Percentiles rank a stretch among this genome's conserved stretches.
Evolutionary conservation across 1,284 basidiomycete genomes (phyloP).

Genomic region (Termitomyces sp.): DNA sequence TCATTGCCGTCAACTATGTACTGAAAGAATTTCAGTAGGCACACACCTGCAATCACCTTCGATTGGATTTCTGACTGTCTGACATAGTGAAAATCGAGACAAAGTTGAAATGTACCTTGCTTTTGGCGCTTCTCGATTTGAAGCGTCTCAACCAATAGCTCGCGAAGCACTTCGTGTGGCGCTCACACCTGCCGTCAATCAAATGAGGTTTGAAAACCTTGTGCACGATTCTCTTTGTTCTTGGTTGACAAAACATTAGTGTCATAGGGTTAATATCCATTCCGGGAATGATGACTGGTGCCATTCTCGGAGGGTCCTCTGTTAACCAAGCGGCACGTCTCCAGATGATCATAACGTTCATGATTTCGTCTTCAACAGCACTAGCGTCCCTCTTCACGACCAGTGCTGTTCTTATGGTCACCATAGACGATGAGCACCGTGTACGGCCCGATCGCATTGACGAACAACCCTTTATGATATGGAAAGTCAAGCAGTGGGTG

Average conservation of each 20-base stretch:
- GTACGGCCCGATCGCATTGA: slow-evolving; percentile 61
- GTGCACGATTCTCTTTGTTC: background rate
- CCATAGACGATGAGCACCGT: slow-evolving; percentile 66
- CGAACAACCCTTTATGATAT: no score
- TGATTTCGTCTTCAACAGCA: slow-evolving; percentile 74
- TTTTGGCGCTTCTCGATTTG: slow-evolving; percentile 74
- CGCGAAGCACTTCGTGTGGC: slow-evolving; percentile 76
- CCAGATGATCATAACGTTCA: slow-evolving; percentile 90
- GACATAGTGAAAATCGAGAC: slow-evolving; percentile 67
- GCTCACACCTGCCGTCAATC: slow-evolving; percentile 75
- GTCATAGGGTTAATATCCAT: slow-evolving; percentile 79
- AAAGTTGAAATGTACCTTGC: slow-evolving; percentile 81
- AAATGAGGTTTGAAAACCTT: slow-evolving; percentile 58
- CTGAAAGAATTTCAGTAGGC: slow-evolving; percentile 59
- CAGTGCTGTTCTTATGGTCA: slow-evolving; percentile 51
- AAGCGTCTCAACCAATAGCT: slow-evolving; percentile 74
- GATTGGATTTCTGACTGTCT: no score
- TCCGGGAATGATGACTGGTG: slow-evolving; percentile 85
- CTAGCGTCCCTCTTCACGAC: slow-evolving; percentile 65
- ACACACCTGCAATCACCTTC: background rate
- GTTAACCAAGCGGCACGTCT: slow-evolving; percentile 80
- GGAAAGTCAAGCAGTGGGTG: no score
- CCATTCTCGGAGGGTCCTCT: slow-evolving; percentile 77
- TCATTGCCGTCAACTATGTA: slow-evolving; percentile 62
- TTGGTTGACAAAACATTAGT: slow-evolving; percentile 22